Conservation (phyloP, 2,329 filamentous ascomycete species). For the Triangularia verruculosa region DNA sequence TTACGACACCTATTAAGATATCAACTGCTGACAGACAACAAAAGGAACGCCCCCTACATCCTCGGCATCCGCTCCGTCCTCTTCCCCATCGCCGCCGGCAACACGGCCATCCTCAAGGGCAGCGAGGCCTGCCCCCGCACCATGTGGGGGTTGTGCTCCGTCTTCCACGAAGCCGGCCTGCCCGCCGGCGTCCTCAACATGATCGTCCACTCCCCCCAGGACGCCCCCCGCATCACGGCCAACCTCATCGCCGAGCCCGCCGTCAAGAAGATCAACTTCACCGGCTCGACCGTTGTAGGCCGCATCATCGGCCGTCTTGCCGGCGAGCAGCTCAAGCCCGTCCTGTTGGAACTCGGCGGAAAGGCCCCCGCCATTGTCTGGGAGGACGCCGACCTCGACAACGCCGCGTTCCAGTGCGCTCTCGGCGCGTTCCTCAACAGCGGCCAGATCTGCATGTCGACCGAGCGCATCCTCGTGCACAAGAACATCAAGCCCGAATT, state of each 20-base stretch:
- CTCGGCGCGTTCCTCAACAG: slow-evolving; percentile 69
- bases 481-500: slow-evolving; percentile 46
- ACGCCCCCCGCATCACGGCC: slow-evolving; percentile 65
- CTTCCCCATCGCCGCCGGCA: slow-evolving; percentile 72
- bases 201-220: slow-evolving; percentile 61
- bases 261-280: slow-evolving; percentile 83
- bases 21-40: background rate
- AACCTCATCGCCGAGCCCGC: slow-evolving; percentile 63
- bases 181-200: slow-evolving; percentile 73
- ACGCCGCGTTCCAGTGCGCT: slow-evolving; percentile 66
- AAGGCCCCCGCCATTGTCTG: slow-evolving; percentile 77
- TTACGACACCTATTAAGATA: background rate
- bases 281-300: slow-evolving; percentile 72
- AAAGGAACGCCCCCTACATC: slow-evolving; percentile 57
- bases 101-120: slow-evolving; percentile 71
- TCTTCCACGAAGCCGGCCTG: slow-evolving; percentile 71
- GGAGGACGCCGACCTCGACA: slow-evolving; percentile 73
- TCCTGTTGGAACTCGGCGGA: slow-evolving; percentile 77
- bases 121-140: slow-evolving; percentile 65
- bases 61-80: slow-evolving; percentile 53
- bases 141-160: slow-evolving; percentile 59
- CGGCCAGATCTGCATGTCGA: slow-evolving; percentile 85
- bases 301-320: slow-evolving; percentile 67
- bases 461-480: slow-evolving; percentile 67
- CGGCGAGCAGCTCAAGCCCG: slow-evolving; percentile 73